Base-by-base conservation (phyloP, 2,329 filamentous ascomycete genomes). In the Colletotrichum musicola region DNA sequence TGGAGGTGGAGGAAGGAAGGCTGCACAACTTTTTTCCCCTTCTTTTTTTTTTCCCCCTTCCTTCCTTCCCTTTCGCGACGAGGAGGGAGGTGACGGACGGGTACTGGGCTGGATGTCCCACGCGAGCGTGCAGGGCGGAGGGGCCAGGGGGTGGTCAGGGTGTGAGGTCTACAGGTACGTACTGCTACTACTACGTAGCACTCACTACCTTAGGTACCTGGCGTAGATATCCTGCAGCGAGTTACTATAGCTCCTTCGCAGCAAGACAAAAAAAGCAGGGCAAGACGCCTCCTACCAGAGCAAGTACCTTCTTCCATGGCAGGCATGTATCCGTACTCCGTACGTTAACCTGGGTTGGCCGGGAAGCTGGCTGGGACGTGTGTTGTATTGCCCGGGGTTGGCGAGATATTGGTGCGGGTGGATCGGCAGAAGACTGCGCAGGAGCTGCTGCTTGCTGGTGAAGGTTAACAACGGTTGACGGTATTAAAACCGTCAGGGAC, bases 371-470 rank as follows among this genome's bases (percentile, higher is more conserved):
- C 27, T 30, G 50, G 25, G 35, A 9, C 2, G 20, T 18, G 40
- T 58, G 25, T 51, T 12, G 30, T 68, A 68, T 68, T 64, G 61
- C 60, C 49, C 62, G 51, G 61, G 64, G 61, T 58, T 64, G 53
- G n/a, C 47, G 64, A 58, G 60, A 56, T 64, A 68, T 68, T 64
- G 53, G 64, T 64, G 60, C 60, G 60, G 20, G 64, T 68, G 64
- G 54, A 53, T 58, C 64, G 60, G 64, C 40, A 68, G 64, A 68
- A 49, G 25, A 35, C 30, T 35, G 38, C 46, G 55, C 20, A 38
- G 44, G 62, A 25, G 22, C 22, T 25, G 60, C 51, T 51, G 38
- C 30, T 55, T 40, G 27, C 14, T 63, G 22, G 22, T 9, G 30
- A 35, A 35, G 30, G 30, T 35, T 35, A 35, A 35, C 30, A 35